A percentile compares a stretch with the other conserved stretches of the same genome.
Evolutionary conservation across 495 filamentous ascomycete species (phyloP).

Genomic region (Corynascus novoguineensis): DNA sequence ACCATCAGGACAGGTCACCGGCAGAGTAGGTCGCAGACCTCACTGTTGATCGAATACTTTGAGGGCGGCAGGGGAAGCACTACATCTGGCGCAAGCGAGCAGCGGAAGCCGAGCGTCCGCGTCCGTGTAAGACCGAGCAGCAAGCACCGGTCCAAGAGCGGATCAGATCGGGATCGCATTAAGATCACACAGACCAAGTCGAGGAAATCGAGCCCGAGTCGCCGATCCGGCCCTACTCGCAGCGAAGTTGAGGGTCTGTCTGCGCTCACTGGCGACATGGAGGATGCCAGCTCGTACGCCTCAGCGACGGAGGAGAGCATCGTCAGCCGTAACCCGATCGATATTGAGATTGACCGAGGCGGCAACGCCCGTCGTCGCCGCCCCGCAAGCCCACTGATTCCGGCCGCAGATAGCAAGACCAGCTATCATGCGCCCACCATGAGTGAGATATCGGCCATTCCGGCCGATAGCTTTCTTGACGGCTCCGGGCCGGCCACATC

Average conservation of each 20-base stretch:
- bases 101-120: conserved; percentile 80
- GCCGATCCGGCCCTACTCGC: conserved; percentile 50
- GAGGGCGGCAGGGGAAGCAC: conserved; percentile 67
- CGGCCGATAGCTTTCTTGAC: conserved; percentile 84
- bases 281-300: conserved; percentile 58
- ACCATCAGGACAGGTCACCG: conserved; percentile 75
- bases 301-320: conserved; percentile 75
- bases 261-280: conserved; percentile 45
- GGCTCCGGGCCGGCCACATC: conserved; percentile 41
- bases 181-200: conserved; percentile 72
- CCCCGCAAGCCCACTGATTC: conserved; percentile 52
- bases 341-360: conserved; percentile 64
- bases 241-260: conserved; percentile 35
- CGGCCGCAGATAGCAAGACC: conserved; percentile 50
- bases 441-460: conserved; percentile 89
- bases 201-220: conserved; percentile 53
- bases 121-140: conserved; percentile 85
- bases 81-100: conserved; percentile 43
- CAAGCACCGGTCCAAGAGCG: conserved; percentile 48
- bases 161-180: conserved; percentile 52
- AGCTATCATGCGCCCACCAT: conserved; percentile 53
- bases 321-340: conserved; percentile 65
- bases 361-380: conserved; percentile 40
- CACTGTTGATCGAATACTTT: conserved; percentile 96
- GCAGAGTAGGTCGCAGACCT: conserved; percentile 72